These are phyloP conservation scores for Fraxinus paxiana DNA, from an alignment of 305 asterid species.

Conservation along the genomic window DNA sequence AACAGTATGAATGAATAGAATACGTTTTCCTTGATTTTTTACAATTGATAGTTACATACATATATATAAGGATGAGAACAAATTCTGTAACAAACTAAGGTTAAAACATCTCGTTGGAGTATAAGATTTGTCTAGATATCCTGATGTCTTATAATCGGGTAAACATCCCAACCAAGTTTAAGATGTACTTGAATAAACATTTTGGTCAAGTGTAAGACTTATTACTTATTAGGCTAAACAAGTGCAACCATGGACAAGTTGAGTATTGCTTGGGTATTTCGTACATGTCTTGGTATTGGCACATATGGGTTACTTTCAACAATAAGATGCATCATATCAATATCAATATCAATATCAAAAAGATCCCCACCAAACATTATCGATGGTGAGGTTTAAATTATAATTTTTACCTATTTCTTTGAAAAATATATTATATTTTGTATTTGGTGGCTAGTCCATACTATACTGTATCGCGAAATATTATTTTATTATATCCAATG, in stretches of 20 bases:
- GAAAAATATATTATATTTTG: background rate
- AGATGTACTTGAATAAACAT: background rate
- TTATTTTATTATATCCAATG: background rate
- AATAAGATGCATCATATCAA: background rate
- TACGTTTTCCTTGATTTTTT: background rate
- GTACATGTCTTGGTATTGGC: background rate
- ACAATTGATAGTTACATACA: background rate
- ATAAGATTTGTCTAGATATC: background rate
- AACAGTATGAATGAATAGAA: background rate
- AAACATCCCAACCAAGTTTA: background rate
- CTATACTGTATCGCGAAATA: no score
- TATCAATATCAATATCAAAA: no score
- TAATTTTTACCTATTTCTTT: background rate
- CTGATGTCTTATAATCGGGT: background rate
- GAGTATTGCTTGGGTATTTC: background rate
- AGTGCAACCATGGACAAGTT: background rate
- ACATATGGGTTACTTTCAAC: background rate
- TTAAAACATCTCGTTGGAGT: background rate
- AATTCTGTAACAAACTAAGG: background rate
- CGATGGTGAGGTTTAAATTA: background rate
- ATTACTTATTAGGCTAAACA: background rate
- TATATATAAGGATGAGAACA: background rate
- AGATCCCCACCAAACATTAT: background rate
- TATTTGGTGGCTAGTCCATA: background rate
- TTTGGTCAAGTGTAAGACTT: background rate